These are phyloP conservation scores for Rhodamnia argentea DNA, from an alignment of 345 rosid genomes.

Conservation along the genomic window DNA sequence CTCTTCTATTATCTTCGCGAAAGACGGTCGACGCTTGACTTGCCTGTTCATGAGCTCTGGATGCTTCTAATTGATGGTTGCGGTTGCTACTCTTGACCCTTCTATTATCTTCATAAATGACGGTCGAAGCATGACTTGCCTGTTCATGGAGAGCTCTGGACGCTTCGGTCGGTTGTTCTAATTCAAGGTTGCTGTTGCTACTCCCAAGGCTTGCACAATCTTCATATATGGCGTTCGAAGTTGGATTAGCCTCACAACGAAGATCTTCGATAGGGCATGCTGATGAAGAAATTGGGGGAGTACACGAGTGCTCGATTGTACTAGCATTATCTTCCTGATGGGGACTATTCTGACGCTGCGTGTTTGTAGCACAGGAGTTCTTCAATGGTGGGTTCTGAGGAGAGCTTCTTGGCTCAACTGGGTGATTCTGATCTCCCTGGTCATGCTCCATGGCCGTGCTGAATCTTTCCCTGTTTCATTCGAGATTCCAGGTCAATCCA, in stretches of 20 bases:
- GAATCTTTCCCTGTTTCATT: slow-evolving; percentile 2
- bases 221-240: background rate
- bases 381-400: background rate
- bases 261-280: background rate
- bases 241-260: background rate
- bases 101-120: background rate
- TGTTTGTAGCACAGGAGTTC: background rate
- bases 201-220: background rate
- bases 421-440: background rate
- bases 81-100: background rate
- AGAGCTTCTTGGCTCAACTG: background rate
- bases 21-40: background rate
- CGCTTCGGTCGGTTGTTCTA: background rate
- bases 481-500: background rate
- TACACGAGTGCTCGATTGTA: background rate
- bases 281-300: background rate
- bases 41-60: background rate
- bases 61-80: background rate
- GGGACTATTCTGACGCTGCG: background rate
- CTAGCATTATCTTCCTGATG: background rate
- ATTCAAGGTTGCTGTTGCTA: background rate
- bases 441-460: background rate
- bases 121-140: background rate
- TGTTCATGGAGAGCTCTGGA: background rate
- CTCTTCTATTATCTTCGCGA: background rate